Conservation (phyloP, 2,329 filamentous ascomycete species). For the Fusarium fracticaudum region DNA sequence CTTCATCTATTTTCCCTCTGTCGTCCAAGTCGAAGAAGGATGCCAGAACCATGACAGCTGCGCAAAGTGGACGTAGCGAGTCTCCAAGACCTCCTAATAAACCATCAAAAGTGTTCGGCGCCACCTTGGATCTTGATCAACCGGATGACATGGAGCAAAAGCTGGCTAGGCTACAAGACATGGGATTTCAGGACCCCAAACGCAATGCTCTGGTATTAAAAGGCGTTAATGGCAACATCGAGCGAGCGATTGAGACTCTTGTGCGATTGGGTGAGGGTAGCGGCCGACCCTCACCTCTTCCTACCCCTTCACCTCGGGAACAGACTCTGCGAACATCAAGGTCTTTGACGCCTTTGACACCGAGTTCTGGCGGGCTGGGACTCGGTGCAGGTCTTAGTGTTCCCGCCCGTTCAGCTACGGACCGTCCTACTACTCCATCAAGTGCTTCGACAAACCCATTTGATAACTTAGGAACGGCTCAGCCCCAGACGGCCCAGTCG, state of each 20-base stretch:
- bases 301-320: conserved; percentile 56
- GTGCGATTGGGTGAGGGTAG: conserved; percentile 81
- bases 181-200: conserved; percentile 89
- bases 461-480: conserved; percentile 65
- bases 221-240: conserved; percentile 83
- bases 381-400: conserved; percentile 48
- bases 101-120: conserved; percentile 74
- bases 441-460: conserved; percentile 73
- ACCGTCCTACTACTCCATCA: conserved; percentile 52
- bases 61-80: conserved; percentile 43
- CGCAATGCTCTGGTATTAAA: conserved; percentile 85
- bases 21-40: conserved; percentile 70
- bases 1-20: conserved; percentile 74
- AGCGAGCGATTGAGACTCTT: conserved; percentile 85
- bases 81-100: conserved; percentile 65
- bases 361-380: conserved; percentile 44
- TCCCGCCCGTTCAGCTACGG: conserved; percentile 43
- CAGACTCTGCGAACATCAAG: conserved; percentile 59
- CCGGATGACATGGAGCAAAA: conserved; percentile 77
- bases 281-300: conserved; percentile 50
- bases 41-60: conserved; percentile 45
- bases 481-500: conserved; percentile 71
- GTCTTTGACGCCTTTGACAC: conserved; percentile 64
- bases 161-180: conserved; percentile 79
- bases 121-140: conserved; percentile 66